phyloP scores from a whole-genome alignment of 345 rosid genomes.

The Lepidium africanum region DNA sequence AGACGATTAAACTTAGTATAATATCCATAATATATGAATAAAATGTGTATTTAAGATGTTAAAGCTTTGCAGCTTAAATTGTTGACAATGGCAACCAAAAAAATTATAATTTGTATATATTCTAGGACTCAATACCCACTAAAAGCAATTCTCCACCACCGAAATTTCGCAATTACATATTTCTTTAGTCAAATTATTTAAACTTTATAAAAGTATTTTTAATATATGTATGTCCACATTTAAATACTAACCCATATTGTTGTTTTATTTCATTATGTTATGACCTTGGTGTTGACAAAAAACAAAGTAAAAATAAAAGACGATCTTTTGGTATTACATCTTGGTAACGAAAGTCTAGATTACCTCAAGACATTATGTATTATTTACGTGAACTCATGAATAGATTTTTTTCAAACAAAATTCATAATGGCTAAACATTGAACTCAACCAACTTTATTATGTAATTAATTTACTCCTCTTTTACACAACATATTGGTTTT shows the following conservation, averaged over 20 bases:
- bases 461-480: not conserved
- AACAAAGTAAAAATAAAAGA: not conserved
- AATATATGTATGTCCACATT: not conserved
- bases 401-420: too few relatives aligned
- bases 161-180: too few relatives aligned
- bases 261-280: not conserved
- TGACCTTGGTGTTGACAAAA: not conserved
- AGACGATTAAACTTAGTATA: not conserved
- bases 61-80: not conserved
- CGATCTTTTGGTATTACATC: not conserved
- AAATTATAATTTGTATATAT: not conserved
- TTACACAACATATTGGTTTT: not conserved
- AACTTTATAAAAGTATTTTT: not conserved
- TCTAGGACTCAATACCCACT: not conserved
- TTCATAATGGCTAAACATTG: too few relatives aligned
- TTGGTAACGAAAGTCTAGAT: not conserved
- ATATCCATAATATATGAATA: not conserved
- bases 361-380: not conserved
- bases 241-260: not conserved
- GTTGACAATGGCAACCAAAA: not conserved
- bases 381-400: not conserved
- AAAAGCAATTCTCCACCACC: too few relatives aligned
- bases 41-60: not conserved
- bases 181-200: not conserved
- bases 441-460: not conserved